Percentiles rank a stretch among this genome's conserved stretches.
These are phyloP conservation scores for Epichloe sibirici DNA, from an alignment of 2,329 filamentous ascomycete genomes.

Conservation along the genomic window DNA sequence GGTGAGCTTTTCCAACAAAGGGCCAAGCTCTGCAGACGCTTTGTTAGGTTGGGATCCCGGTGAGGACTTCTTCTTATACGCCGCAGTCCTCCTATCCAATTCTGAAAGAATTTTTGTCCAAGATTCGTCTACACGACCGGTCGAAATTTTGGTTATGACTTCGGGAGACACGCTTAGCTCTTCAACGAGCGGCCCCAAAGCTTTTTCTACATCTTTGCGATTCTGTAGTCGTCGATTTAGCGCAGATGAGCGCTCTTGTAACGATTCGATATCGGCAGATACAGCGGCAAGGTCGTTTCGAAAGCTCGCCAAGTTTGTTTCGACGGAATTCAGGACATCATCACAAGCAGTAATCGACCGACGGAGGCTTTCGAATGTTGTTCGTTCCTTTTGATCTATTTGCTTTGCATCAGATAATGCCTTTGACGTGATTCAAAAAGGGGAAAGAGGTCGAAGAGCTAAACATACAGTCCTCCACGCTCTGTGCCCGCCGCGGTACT, in stretches of 20 bases:
- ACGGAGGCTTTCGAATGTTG: slow-evolving; percentile 83
- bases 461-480: slow-evolving; percentile 57
- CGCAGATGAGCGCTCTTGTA: slow-evolving; percentile 75
- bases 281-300: slow-evolving; percentile 86
- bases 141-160: slow-evolving; percentile 72
- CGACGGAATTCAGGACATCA: slow-evolving; percentile 83
- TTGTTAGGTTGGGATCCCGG: slow-evolving; percentile 53
- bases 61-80: slow-evolving; percentile 52
- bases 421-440: neutral
- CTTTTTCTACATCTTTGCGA: slow-evolving; percentile 76
- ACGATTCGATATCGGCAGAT: slow-evolving; percentile 85
- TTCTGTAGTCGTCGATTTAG: slow-evolving; percentile 81
- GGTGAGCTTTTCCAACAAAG: slow-evolving; percentile 72
- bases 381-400: slow-evolving; percentile 66
- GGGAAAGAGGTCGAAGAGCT: neutral
- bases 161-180: slow-evolving; percentile 80
- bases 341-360: slow-evolving; percentile 83
- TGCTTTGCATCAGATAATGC: neutral
- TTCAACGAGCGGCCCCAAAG: slow-evolving; percentile 79
- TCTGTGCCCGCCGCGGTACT: slow-evolving; percentile 40
- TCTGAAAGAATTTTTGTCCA: slow-evolving; percentile 79
- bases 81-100: slow-evolving; percentile 63
- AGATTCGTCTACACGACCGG: slow-evolving; percentile 77
- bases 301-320: slow-evolving; percentile 84
- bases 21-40: slow-evolving; percentile 71